Evolutionary conservation across 2,329 filamentous ascomycete genomes (phyloP).

Genomic region (Stagonosporopsis cucurbitacearum): DNA sequence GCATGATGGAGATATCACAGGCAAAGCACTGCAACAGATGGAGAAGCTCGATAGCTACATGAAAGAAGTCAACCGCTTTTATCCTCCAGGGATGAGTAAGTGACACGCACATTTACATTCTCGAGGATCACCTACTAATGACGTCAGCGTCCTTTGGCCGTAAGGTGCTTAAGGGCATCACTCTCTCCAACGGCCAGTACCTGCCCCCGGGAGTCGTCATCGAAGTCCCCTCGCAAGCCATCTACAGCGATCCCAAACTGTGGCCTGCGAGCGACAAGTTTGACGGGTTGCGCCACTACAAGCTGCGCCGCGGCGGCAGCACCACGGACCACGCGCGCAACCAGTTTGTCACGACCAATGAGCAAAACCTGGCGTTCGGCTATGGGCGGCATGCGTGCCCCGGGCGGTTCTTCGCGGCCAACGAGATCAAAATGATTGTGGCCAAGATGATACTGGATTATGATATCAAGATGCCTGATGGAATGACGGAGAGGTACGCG

Average conservation of each 20-base stretch:
- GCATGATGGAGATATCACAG: slow-evolving; percentile 38
- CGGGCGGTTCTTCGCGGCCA: slow-evolving; percentile 43
- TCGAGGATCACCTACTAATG: not conserved
- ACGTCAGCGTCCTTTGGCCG: slow-evolving; percentile 54
- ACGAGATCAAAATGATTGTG: slow-evolving; percentile 46
- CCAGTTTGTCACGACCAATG: slow-evolving; percentile 40
- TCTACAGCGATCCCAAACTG: slow-evolving; percentile 32
- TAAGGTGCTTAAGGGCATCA: slow-evolving; percentile 59
- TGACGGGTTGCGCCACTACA: slow-evolving; percentile 43
- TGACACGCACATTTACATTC: not conserved
- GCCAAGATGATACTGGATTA: slow-evolving; percentile 36
- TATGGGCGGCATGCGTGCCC: slow-evolving; percentile 44
- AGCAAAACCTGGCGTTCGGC: slow-evolving; percentile 35
- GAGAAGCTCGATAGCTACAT: slow-evolving; percentile 47
- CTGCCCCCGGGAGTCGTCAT: slow-evolving; percentile 46
- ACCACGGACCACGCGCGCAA: slow-evolving; percentile 37
- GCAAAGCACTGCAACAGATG: slow-evolving; percentile 42
- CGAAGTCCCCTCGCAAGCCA: slow-evolving; percentile 38
- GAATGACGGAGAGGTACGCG: slow-evolving; percentile 22
- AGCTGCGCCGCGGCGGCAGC: slow-evolving; percentile 34
- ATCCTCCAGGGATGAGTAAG: slow-evolving; percentile 33
- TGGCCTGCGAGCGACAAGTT: slow-evolving; percentile 37
- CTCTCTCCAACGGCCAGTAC: slow-evolving; percentile 62
- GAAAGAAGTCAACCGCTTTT: slow-evolving; percentile 43
- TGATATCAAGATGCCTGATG: slow-evolving; percentile 35